Conservation (phyloP, 352 stramenopile genomes). For the Phytopythium oedochilum region DNA sequence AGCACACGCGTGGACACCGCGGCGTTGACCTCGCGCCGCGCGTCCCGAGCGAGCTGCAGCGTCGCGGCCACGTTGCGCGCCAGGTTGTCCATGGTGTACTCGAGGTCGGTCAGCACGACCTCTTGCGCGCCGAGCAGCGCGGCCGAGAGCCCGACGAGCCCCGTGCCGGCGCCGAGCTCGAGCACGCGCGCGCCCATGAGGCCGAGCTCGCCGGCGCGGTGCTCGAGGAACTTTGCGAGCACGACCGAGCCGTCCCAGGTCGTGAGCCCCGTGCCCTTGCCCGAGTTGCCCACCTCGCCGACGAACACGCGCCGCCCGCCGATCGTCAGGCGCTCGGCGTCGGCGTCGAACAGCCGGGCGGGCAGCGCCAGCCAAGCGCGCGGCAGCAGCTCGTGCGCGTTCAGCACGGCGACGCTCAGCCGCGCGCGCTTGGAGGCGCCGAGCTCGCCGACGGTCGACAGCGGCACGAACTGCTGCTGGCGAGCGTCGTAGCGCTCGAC, state of each 20-base stretch:
- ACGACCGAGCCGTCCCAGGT: slow-evolving; percentile 91
- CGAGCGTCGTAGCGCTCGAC: slow-evolving; percentile 39
- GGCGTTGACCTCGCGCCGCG: slow-evolving; percentile 1
- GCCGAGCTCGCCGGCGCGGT: slow-evolving; percentile 10
- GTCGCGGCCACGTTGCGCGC: slow-evolving; percentile 44
- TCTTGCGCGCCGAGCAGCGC: slow-evolving; percentile 68
- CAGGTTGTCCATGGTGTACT: slow-evolving; percentile 86
- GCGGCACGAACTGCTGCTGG: slow-evolving; percentile 22
- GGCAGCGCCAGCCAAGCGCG: slow-evolving; percentile 41
- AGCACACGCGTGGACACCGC: slow-evolving; percentile 33
- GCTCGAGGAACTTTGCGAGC: slow-evolving; percentile 90
- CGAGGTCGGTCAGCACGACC: slow-evolving; percentile 82
- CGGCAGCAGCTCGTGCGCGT: slow-evolving; percentile 14
- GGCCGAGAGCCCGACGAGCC: slow-evolving; percentile 80
- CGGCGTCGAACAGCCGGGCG: slow-evolving; percentile 47
- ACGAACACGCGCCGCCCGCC: slow-evolving; percentile 41
- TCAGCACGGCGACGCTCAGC: slow-evolving; percentile 32
- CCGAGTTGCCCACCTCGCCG: slow-evolving; percentile 73
- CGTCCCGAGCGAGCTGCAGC: slow-evolving; percentile 16
- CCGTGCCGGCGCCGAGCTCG: slow-evolving; percentile 84
- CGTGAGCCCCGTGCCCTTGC: slow-evolving; percentile 82
- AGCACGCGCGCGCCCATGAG: slow-evolving; percentile 48
- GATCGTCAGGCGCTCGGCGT: slow-evolving; percentile 52
- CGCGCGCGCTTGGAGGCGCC: slow-evolving; percentile 19
- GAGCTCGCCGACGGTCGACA: slow-evolving; percentile 21